Evolutionary conservation across 768 basidiomycete genomes (phyloP).

Genomic region (Tulasnella sp.): DNA sequence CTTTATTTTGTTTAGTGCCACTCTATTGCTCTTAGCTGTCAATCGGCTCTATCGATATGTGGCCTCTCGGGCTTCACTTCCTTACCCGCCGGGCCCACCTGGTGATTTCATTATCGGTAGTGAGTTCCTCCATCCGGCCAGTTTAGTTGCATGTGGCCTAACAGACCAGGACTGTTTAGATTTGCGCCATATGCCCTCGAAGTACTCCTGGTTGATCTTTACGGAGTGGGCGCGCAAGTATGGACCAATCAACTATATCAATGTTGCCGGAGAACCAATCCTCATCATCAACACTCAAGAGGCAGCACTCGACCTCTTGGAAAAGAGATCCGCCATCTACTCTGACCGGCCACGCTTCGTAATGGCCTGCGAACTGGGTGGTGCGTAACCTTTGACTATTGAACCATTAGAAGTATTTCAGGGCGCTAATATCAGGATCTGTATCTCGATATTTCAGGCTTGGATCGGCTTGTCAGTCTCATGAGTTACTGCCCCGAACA

Average conservation of each 20-base stretch:
- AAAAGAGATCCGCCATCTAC: constrained; percentile 24
- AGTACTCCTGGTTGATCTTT: neutral
- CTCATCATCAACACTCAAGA: constrained; percentile 23
- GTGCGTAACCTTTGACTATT: neutral
- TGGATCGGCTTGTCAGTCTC: neutral
- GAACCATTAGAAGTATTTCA: too few relatives aligned
- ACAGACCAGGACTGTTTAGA: neutral
- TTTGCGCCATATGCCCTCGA: neutral
- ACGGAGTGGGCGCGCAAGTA: constrained; percentile 14
- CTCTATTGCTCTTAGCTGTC: too few relatives aligned
- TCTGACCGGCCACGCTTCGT: constrained; percentile 24
- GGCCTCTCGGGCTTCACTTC: too few relatives aligned
- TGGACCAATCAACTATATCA: constrained; percentile 12
- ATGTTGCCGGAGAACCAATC: neutral
- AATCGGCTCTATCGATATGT: too few relatives aligned
- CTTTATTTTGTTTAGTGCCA: too few relatives aligned
- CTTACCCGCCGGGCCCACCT: constrained; percentile 5
- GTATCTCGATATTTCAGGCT: neutral
- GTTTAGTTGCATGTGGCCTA: neutral
- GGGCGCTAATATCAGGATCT: too few relatives aligned
- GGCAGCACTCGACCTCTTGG: constrained; percentile 26
- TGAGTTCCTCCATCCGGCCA: neutral
- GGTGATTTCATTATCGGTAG: neutral
- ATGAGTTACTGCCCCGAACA: neutral
- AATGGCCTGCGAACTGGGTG: constrained; percentile 2